A percentile compares a stretch with the other conserved stretches of the same genome.
These are phyloP conservation scores for Penicillium sp. DNA, from an alignment of 2,329 filamentous ascomycete genomes.

Conservation along the genomic window DNA sequence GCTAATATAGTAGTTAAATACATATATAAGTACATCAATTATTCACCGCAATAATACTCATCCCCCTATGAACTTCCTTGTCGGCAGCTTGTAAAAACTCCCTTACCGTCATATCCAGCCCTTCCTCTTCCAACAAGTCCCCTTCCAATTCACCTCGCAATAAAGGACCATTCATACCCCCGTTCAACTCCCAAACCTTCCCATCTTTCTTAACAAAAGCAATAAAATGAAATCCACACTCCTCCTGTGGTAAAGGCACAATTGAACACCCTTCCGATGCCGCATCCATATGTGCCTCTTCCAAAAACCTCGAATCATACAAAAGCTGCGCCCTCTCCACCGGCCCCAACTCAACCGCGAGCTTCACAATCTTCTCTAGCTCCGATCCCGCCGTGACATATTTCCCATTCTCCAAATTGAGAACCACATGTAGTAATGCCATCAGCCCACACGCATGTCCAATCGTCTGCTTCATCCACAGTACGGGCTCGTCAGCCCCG, in stretches of 20 bases:
- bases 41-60: constrained; percentile 22
- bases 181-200: constrained; percentile 24
- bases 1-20: too few relatives aligned
- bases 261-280: constrained; percentile 15
- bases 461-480: constrained; percentile 61
- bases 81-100: constrained; percentile 18
- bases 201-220: constrained; percentile 20
- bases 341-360: constrained; percentile 46
- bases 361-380: constrained; percentile 46
- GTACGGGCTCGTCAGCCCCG: constrained; percentile 52
- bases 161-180: constrained; percentile 20
- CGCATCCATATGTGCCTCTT: constrained; percentile 28
- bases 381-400: constrained; percentile 45
- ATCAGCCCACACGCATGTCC: constrained; percentile 60
- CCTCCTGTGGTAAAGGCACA: constrained; percentile 18
- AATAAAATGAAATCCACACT: constrained; percentile 23
- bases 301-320: constrained; percentile 40
- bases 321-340: constrained; percentile 51
- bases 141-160: constrained; percentile 39
- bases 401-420: constrained; percentile 48
- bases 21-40: background rate
- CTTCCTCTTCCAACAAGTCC: constrained; percentile 20
- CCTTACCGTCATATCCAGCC: constrained; percentile 16
- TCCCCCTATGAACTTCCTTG: constrained; percentile 11
- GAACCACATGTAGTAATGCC: constrained; percentile 54